Percentiles rank a stretch among this genome's conserved stretches.
phyloP scores from a whole-genome alignment of 768 basidiomycete species.

The Leccinum pellstonianum region DNA sequence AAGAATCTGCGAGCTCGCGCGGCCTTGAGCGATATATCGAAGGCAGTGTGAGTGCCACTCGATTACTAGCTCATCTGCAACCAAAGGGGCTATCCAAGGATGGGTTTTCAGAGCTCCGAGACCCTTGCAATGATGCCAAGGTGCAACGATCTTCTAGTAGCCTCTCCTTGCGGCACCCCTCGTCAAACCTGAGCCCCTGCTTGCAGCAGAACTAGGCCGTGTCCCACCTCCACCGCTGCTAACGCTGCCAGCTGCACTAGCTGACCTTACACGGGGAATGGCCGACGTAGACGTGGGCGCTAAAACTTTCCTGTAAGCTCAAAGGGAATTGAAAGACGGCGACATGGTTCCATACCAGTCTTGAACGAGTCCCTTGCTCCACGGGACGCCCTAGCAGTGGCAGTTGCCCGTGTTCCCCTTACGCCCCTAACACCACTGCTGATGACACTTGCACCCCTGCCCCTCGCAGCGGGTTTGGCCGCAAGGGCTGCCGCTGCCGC shows the following conservation, averaged over 20 bases:
- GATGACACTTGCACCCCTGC: slow-evolving; percentile 45
- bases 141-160: slow-evolving; percentile 16
- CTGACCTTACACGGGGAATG: slow-evolving; percentile 24
- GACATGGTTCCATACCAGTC: slow-evolving; percentile 33
- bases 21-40: neutral
- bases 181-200: slow-evolving; percentile 27
- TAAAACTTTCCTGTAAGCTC: slow-evolving; percentile 10
- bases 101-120: neutral
- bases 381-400: slow-evolving; percentile 42
- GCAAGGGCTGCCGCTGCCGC: slow-evolving; percentile 40
- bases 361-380: slow-evolving; percentile 44
- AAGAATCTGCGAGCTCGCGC: neutral
- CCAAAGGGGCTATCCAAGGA: neutral
- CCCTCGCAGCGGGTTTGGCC: slow-evolving; percentile 24
- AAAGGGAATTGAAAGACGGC: neutral
- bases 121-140: neutral
- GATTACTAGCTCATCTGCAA: neutral
- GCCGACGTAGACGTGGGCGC: slow-evolving; percentile 16
- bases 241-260: slow-evolving; percentile 29
- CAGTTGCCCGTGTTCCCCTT: slow-evolving; percentile 61
- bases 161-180: slow-evolving; percentile 28
- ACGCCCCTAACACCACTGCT: slow-evolving; percentile 69
- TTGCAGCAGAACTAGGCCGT: slow-evolving; percentile 24
- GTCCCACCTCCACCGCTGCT: slow-evolving; percentile 16
- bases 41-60: neutral